These are phyloP conservation scores for Saccharomyces kudriavzevii DNA, from an alignment of 805 yeast species.

Conservation along the genomic window DNA sequence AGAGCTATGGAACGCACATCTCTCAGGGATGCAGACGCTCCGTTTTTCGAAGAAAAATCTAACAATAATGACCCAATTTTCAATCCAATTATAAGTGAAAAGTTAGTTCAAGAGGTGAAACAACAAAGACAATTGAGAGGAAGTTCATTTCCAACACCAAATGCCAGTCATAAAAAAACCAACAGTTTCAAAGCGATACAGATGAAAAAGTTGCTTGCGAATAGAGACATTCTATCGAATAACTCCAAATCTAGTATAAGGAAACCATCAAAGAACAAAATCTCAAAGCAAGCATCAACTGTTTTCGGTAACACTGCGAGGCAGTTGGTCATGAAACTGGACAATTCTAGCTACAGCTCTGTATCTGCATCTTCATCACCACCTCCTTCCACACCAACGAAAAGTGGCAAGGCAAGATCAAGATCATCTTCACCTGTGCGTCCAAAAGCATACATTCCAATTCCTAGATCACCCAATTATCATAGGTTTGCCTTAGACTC, in stretches of 20 bases:
- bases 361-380: constrained; percentile 2
- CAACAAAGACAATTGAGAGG: constrained; percentile 6
- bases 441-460: constrained; percentile 2
- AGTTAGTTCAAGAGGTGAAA: constrained; percentile 27
- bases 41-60: neutral
- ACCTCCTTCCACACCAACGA: constrained; percentile 2
- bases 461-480: constrained; percentile 13
- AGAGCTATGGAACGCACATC: neutral
- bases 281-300: constrained; percentile 1
- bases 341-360: constrained; percentile 3
- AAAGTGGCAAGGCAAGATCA: constrained; percentile 4
- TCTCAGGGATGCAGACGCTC: neutral
- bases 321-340: constrained; percentile 12
- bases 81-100: constrained; percentile 23
- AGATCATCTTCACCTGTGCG: constrained; percentile 13
- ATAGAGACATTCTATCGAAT: constrained; percentile 25
- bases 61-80: constrained; percentile 5
- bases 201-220: constrained; percentile 25
- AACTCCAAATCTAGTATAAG: constrained; percentile 14
- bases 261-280: constrained; percentile 2
- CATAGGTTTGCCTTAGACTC: constrained; percentile 19
- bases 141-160: neutral
- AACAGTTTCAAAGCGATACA: constrained; percentile 32
- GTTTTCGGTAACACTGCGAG: constrained; percentile 8
- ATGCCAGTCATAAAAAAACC: constrained; percentile 27